Evolutionary conservation across 208 protist genomes (phyloP).

Genomic region (Herpetomonas samuelpessoai): DNA sequence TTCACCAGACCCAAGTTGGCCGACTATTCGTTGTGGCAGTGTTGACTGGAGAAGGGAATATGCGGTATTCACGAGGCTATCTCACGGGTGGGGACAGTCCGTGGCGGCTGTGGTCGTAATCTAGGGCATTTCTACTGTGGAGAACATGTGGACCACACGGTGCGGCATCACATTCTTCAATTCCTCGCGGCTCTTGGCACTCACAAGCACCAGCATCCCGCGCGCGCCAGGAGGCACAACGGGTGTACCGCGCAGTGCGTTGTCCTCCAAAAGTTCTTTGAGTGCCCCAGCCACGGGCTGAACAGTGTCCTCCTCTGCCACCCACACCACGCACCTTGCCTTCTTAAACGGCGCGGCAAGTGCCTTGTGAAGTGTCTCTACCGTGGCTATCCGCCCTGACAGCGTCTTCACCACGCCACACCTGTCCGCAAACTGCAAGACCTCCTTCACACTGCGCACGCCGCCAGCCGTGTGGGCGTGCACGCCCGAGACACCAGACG

Average conservation of each 20-base stretch:
- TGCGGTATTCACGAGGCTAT: too few species aligned
- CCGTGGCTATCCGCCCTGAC: constrained; percentile 6
- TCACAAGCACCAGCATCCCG: constrained; percentile 45
- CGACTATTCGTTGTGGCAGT: too few species aligned
- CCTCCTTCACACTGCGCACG: neutral
- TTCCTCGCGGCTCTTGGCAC: constrained; percentile 33
- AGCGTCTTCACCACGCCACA: neutral
- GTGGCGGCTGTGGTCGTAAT: constrained; percentile 1
- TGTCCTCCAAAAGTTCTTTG: constrained; percentile 74
- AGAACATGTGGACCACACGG: constrained; percentile 76
- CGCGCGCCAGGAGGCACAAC: constrained; percentile 42
- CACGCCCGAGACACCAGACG: neutral
- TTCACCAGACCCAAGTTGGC: too few species aligned
- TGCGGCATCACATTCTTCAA: constrained; percentile 62
- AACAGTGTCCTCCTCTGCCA: constrained; percentile 30
- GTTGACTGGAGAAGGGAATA: too few species aligned
- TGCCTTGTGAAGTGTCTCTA: constrained; percentile 19
- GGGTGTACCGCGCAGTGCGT: constrained; percentile 35
- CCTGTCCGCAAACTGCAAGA: neutral
- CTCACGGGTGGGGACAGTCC: too few species aligned
- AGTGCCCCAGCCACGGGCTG: constrained; percentile 34
- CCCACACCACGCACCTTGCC: constrained; percentile 49
- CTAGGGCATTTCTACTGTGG: neutral
- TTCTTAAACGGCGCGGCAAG: constrained; percentile 19
- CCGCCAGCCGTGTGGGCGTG: neutral